Percentiles rank a stretch among this genome's conserved stretches.
These are phyloP conservation scores for Globisporangium iwayamae DNA, from an alignment of 352 stramenopile genomes.

Conservation along the genomic window DNA sequence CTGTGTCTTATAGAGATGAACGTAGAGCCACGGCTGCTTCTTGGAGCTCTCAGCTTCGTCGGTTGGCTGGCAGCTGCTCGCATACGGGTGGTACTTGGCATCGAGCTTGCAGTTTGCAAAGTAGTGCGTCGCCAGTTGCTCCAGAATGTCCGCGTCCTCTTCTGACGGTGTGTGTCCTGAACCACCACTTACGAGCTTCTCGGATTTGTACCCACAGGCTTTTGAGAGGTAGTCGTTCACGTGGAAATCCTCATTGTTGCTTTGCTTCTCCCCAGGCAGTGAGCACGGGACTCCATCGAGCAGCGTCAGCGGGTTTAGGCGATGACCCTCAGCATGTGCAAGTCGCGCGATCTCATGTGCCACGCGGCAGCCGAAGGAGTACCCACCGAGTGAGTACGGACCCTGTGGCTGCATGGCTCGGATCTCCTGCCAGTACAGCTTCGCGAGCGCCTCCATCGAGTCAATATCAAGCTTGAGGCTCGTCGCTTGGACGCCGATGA, in stretches of 20 bases:
- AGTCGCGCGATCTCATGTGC: constrained; percentile 38
- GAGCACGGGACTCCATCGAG: constrained; percentile 38
- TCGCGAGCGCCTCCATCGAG: constrained; percentile 37
- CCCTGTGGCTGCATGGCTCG: constrained; percentile 25
- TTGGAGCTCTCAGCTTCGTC: background rate
- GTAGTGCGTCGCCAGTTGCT: constrained; percentile 5
- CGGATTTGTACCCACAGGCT: background rate
- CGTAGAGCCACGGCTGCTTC: background rate
- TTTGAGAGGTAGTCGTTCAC: background rate
- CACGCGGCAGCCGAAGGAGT: constrained; percentile 63
- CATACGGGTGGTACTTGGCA: constrained; percentile 5
- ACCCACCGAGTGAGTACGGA: constrained; percentile 47
- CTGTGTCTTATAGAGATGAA: constrained; percentile 4
- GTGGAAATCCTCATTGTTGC: background rate
- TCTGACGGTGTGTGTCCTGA: background rate
- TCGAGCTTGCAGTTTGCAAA: constrained; percentile 5
- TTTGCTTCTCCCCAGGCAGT: background rate
- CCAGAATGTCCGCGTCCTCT: background rate
- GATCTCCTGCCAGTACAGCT: constrained; percentile 35
- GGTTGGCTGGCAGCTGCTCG: background rate
- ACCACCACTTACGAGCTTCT: background rate
- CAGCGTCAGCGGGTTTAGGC: constrained; percentile 32
- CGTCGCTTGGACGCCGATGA: constrained; percentile 35
- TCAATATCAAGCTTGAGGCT: background rate
- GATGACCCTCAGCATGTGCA: constrained; percentile 21